These are phyloP conservation scores for Dendrocalamus latiflorus DNA, from an alignment of 202 grass and related monocot genomes.

Conservation along the genomic window DNA sequence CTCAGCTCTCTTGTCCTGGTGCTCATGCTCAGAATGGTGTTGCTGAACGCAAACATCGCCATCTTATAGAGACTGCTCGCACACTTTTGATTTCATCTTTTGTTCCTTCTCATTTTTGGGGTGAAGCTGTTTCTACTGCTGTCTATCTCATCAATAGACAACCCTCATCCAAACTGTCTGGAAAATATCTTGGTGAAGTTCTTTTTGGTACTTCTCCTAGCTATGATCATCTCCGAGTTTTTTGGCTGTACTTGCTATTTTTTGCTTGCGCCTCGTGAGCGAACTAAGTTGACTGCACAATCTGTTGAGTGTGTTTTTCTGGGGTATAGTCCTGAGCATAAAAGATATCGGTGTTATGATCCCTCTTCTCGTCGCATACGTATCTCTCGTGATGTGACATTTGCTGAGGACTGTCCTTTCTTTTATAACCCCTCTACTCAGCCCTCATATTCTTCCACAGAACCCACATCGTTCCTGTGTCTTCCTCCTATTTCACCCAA, in stretches of 20 bases:
- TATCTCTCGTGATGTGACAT: neutral
- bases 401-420: too few species aligned
- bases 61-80: neutral
- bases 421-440: too few species aligned
- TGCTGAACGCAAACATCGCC: neutral
- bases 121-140: neutral
- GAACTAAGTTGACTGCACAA: too few species aligned
- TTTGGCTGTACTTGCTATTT: neutral
- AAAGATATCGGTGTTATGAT: neutral
- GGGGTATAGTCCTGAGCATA: neutral
- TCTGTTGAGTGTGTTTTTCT: too few species aligned
- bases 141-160: neutral
- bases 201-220: neutral
- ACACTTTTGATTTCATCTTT: neutral
- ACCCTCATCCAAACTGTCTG: neutral
- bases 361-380: neutral
- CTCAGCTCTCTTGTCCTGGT: neutral
- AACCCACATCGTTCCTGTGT: too few species aligned
- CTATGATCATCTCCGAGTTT: neutral
- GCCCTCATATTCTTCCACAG: too few species aligned
- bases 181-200: neutral
- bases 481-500: too few species aligned
- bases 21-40: too few species aligned
- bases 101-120: neutral
- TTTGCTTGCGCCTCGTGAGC: too few species aligned